Conservation (phyloP, 2,329 filamentous ascomycete species). For the Aspergillus ibericus region DNA sequence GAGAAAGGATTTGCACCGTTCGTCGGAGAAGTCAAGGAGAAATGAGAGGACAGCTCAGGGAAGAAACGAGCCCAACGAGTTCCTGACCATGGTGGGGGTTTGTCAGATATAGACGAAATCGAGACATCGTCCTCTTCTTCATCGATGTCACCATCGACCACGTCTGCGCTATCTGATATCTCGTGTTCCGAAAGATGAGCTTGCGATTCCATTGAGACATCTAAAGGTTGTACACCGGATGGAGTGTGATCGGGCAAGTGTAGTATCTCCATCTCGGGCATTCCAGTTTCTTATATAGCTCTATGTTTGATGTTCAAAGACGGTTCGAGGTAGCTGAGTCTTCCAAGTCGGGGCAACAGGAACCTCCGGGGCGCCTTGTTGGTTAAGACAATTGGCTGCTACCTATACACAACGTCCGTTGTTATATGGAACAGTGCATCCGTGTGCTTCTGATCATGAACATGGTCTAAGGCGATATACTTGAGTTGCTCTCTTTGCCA, state of each 20-base stretch:
- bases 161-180: neutral
- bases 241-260: neutral
- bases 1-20: slow-evolving; percentile 11
- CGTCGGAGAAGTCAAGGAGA: slow-evolving; percentile 27
- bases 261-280: neutral
- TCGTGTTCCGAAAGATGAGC: neutral
- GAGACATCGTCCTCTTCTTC: slow-evolving; percentile 13
- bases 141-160: neutral
- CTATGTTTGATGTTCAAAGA: neutral
- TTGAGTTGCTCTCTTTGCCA: neutral
- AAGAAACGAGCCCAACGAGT: slow-evolving; percentile 29
- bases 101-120: slow-evolving; percentile 29
- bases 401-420: neutral
- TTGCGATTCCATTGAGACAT: neutral
- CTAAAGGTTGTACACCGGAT: neutral
- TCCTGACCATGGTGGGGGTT: slow-evolving; percentile 18
- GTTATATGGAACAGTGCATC: neutral
- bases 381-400: neutral
- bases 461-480: neutral
- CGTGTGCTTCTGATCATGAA: neutral
- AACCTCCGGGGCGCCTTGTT: neutral
- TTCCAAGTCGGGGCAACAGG: neutral
- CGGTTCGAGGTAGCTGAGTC: neutral
- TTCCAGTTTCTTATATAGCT: neutral
- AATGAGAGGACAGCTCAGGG: slow-evolving; percentile 31